Conservation (phyloP, 495 filamentous ascomycete species). For the Neurospora sp. region DNA sequence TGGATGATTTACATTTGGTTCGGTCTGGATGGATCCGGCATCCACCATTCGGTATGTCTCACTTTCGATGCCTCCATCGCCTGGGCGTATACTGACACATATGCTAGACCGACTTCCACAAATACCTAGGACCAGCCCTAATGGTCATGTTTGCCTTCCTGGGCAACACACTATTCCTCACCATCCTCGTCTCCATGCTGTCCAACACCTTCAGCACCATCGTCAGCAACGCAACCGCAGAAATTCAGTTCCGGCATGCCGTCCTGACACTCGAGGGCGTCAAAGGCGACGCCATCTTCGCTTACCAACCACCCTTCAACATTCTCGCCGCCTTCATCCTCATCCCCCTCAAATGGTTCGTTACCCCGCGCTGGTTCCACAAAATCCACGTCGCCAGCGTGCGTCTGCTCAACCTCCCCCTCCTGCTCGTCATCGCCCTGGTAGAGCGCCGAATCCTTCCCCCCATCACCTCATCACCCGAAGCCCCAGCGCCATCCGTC, state of each 20-base stretch:
- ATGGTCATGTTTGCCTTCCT: slow-evolving; percentile 67
- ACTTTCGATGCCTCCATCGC: neutral
- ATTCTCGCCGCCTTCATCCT: slow-evolving; percentile 54
- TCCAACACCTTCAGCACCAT: slow-evolving; percentile 62
- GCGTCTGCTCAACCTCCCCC: slow-evolving; percentile 52
- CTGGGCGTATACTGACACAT: neutral
- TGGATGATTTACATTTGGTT: slow-evolving; percentile 84
- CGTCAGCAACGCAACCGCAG: slow-evolving; percentile 51
- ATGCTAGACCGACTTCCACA: slow-evolving; percentile 47
- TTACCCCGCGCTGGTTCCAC: slow-evolving; percentile 64
- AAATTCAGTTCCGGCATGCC: slow-evolving; percentile 61
- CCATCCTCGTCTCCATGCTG: slow-evolving; percentile 66
- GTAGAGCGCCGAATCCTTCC: slow-evolving; percentile 46
- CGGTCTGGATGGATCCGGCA: slow-evolving; percentile 62
- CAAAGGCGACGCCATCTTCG: slow-evolving; percentile 63
- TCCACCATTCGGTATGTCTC: slow-evolving; percentile 45
- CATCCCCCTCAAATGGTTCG: slow-evolving; percentile 54
- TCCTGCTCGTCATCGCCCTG: slow-evolving; percentile 50
- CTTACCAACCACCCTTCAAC: slow-evolving; percentile 67
- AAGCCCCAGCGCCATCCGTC: slow-evolving; percentile 12
- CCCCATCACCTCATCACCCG: slow-evolving; percentile 9
- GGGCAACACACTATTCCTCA: slow-evolving; percentile 68
- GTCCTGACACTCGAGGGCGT: slow-evolving; percentile 70
- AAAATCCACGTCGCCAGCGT: slow-evolving; percentile 62
- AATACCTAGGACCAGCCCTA: slow-evolving; percentile 53